These are phyloP conservation scores for Paraleonurus japonicus DNA, from an alignment of 257 asterid species.

Conservation along the genomic window DNA sequence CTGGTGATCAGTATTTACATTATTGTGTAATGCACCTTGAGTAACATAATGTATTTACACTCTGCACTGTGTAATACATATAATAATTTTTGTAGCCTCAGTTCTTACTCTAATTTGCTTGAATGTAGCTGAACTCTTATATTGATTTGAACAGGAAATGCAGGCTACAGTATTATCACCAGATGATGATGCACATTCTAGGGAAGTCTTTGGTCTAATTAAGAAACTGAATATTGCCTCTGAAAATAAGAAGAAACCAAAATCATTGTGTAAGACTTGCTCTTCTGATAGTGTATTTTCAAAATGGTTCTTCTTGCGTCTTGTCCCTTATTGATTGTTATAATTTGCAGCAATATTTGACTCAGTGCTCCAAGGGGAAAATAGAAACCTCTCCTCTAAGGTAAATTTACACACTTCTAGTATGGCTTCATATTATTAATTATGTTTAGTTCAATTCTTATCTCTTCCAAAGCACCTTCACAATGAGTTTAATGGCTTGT, in stretches of 20 bases:
- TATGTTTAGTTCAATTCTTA: constrained; percentile 2
- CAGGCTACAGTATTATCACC: constrained; percentile 48
- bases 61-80: not conserved
- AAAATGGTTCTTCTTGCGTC: not conserved
- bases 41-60: not conserved
- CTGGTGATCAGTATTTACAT: constrained; percentile 5
- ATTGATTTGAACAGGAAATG: constrained; percentile 55
- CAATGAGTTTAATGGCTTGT: not conserved
- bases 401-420: constrained; percentile 37
- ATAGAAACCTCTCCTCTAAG: constrained; percentile 53
- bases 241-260: constrained; percentile 63
- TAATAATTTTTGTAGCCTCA: not conserved
- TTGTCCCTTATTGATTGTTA: constrained; percentile 26
- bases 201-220: constrained; percentile 83
- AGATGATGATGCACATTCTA: constrained; percentile 74
- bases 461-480: not conserved
- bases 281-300: constrained; percentile 2
- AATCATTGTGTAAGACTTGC: constrained; percentile 61
- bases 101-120: constrained; percentile 8
- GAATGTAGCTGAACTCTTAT: constrained; percentile 2
- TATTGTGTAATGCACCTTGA: not conserved
- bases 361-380: constrained; percentile 60
- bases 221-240: constrained; percentile 76
- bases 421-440: not conserved
- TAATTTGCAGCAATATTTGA: constrained; percentile 74